Percentiles rank a stretch among this genome's conserved stretches.
Conservation (phyloP, 208 protist species). For the Novymonas esmeraldas region DNA sequence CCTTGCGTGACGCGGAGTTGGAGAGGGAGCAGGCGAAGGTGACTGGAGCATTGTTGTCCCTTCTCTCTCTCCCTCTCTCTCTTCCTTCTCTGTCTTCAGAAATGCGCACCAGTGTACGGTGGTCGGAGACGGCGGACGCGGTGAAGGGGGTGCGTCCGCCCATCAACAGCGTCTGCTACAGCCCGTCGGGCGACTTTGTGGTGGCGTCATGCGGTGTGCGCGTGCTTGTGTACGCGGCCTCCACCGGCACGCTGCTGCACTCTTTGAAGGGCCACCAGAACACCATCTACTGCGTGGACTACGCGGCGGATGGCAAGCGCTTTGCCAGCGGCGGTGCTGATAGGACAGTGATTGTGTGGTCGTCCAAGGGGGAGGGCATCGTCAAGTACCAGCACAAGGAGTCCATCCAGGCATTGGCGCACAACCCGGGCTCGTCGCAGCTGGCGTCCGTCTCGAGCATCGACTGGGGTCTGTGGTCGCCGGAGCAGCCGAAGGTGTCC, state of each 20-base stretch:
- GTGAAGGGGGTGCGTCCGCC: constrained; percentile 58
- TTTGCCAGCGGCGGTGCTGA: constrained; percentile 96
- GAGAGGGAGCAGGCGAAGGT: no score
- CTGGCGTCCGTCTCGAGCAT: constrained; percentile 88
- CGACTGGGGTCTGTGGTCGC: constrained; percentile 97
- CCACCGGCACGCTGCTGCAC: constrained; percentile 90
- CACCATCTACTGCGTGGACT: constrained; percentile 92
- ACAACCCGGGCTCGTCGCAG: constrained; percentile 91
- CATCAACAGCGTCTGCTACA: constrained; percentile 89
- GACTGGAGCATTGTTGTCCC: no score
- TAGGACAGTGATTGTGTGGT: constrained; percentile 96
- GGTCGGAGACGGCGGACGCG: constrained; percentile 58
- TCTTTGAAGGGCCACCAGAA: constrained; percentile 96
- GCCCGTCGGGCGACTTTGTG: constrained; percentile 90
- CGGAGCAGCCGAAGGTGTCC: constrained; percentile 88
- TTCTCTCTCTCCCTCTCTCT: no score
- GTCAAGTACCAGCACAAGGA: constrained; percentile 96
- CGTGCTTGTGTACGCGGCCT: constrained; percentile 94
- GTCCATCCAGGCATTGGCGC: constrained; percentile 93
- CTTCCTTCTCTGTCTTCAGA: no score
- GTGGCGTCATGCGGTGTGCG: constrained; percentile 89
- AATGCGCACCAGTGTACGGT: constrained; percentile 77
- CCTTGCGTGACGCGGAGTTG: no score
- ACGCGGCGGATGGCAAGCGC: constrained; percentile 87
- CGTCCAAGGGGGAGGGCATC: constrained; percentile 91